Percentiles rank a stretch among this genome's conserved stretches.
phyloP scores from a whole-genome alignment of 371 early-diverging fungal genomes.

The Batkoa obscura region DNA sequence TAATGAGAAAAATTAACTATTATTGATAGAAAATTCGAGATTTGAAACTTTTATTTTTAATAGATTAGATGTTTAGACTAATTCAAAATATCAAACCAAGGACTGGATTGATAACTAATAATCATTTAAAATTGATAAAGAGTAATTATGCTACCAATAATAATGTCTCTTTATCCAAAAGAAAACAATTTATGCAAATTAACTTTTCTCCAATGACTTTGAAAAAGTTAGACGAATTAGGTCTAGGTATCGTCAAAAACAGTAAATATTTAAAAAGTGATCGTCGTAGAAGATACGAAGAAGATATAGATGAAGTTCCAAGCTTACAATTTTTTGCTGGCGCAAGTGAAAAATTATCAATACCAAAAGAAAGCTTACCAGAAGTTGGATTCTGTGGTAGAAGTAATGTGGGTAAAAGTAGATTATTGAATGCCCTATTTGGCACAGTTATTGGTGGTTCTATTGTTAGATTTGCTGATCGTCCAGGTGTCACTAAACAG shows the following conservation, averaged over 20 bases:
- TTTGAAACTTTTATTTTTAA: too few species aligned
- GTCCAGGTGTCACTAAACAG: slow-evolving; percentile 65
- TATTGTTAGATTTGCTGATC: slow-evolving; percentile 38
- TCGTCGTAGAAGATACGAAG: not conserved
- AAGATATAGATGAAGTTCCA: slow-evolving; percentile 21
- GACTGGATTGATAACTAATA: too few species aligned
- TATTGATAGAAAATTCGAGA: too few species aligned
- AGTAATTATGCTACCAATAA: too few species aligned
- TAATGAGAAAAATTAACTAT: too few species aligned
- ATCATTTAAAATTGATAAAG: too few species aligned
- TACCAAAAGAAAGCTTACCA: slow-evolving; percentile 31
- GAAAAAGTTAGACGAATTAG: not conserved
- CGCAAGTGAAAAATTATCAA: slow-evolving; percentile 32
- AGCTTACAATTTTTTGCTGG: slow-evolving; percentile 44
- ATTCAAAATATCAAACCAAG: too few species aligned
- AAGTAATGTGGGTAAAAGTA: slow-evolving; percentile 1
- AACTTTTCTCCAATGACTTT: not conserved
- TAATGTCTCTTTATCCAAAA: too few species aligned
- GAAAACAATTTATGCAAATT: too few species aligned
- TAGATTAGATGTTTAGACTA: too few species aligned
- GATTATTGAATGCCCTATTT: not conserved
- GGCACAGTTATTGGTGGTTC: slow-evolving; percentile 57
- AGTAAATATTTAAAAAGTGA: not conserved
- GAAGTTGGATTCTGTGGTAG: slow-evolving; percentile 49
- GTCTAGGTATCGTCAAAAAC: not conserved